These are phyloP conservation scores for Naganishia randhawae DNA, from an alignment of 768 basidiomycete genomes.

Conservation along the genomic window DNA sequence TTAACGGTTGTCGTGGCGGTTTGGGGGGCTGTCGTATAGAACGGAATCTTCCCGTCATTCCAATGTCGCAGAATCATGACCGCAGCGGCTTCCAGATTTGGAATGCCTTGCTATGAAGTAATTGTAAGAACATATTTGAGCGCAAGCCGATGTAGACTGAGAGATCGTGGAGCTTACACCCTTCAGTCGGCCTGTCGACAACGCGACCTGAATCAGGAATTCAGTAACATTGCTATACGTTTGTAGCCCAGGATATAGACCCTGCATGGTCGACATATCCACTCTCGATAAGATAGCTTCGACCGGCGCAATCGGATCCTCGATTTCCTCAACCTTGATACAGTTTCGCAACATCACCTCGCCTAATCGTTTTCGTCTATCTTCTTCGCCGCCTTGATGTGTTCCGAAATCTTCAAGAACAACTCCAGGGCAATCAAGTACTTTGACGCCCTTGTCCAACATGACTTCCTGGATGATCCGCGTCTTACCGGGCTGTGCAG, in stretches of 20 bases:
- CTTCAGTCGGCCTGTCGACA: constrained; percentile 73
- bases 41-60: constrained; percentile 94
- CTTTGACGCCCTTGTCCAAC: constrained; percentile 83
- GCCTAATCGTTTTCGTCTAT: constrained; percentile 53
- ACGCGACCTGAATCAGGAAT: constrained; percentile 83
- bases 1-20: constrained; percentile 63
- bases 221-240: constrained; percentile 67
- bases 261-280: constrained; percentile 65
- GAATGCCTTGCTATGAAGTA: constrained; percentile 70
- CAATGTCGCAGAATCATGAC: constrained; percentile 81
- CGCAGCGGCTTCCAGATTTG: constrained; percentile 77
- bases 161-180: constrained; percentile 58
- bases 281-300: constrained; percentile 80
- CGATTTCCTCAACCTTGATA: constrained; percentile 81
- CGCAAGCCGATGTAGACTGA: background rate
- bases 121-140: constrained; percentile 2
- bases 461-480: constrained; percentile 85
- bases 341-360: constrained; percentile 78
- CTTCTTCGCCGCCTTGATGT: constrained; percentile 35
- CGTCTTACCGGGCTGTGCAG: constrained; percentile 90
- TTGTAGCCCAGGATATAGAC: constrained; percentile 76
- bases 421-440: constrained; percentile 96
- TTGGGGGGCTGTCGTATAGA: constrained; percentile 72
- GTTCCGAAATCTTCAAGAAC: constrained; percentile 74
- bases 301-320: constrained; percentile 85